These are phyloP conservation scores for Gossypium arboreum DNA, from an alignment of 345 rosid species.

Conservation along the genomic window DNA sequence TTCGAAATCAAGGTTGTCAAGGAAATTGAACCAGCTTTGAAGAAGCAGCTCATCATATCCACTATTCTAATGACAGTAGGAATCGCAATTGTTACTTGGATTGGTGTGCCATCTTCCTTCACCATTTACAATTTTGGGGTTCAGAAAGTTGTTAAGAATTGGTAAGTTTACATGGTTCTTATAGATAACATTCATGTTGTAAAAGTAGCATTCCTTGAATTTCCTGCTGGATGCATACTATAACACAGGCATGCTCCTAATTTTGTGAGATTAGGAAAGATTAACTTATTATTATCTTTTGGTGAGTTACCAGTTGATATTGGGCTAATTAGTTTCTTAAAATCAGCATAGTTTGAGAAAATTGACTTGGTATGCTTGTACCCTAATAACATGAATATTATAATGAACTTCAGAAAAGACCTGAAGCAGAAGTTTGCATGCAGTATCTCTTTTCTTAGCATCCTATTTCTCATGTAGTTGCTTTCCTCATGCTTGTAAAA, in stretches of 20 bases:
- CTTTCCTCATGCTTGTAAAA: not conserved
- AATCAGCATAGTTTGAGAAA: not conserved
- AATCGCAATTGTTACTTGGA: conserved; percentile 52
- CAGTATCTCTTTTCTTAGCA: not conserved
- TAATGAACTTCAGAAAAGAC: not conserved
- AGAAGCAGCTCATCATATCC: conserved; percentile 68
- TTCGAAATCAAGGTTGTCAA: conserved; percentile 68
- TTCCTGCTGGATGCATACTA: not conserved
- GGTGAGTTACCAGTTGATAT: not conserved
- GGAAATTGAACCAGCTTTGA: conserved; percentile 68
- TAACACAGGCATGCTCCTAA: not conserved
- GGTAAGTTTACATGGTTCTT: conserved; percentile 32
- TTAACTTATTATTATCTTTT: not conserved
- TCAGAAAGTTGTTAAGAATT: conserved; percentile 65
- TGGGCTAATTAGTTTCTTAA: not conserved
- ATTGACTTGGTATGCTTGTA: not conserved
- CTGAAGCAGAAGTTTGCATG: not conserved
- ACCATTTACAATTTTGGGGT: conserved; percentile 65
- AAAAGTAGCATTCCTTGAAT: not conserved
- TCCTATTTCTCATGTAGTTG: not conserved
- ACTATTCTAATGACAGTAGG: conserved; percentile 68
- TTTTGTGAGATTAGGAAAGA: not conserved
- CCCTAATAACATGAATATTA: not conserved
- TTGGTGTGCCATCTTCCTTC: conserved; percentile 62
- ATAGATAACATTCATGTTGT: not conserved